Evolutionary conservation across 2,329 filamentous ascomycete genomes (phyloP).

Genomic region (Camillea tinctor): DNA sequence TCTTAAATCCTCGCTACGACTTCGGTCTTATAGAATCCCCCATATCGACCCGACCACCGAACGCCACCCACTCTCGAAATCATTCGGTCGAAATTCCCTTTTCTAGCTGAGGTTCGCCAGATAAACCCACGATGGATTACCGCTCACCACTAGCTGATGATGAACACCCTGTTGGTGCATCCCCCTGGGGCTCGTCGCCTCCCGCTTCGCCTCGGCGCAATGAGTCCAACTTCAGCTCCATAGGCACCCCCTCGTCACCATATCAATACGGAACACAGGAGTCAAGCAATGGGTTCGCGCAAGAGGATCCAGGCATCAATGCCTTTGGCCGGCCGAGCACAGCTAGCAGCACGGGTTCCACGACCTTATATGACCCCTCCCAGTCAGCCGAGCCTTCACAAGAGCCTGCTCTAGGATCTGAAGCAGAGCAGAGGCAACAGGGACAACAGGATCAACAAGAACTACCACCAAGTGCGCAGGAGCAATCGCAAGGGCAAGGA

Average conservation of each 20-base stretch:
- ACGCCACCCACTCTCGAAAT: slow-evolving; percentile 7
- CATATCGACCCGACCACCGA: neutral
- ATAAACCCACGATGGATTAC: slow-evolving; percentile 54
- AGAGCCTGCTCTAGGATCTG: slow-evolving; percentile 25
- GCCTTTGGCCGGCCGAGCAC: slow-evolving; percentile 47
- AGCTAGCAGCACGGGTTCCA: slow-evolving; percentile 45
- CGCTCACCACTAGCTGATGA: slow-evolving; percentile 54
- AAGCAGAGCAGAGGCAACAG: slow-evolving; percentile 23
- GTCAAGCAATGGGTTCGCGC: slow-evolving; percentile 43
- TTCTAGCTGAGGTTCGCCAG: neutral
- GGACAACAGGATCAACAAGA: slow-evolving; percentile 16
- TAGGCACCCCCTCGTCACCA: slow-evolving; percentile 38
- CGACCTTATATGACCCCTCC: slow-evolving; percentile 38
- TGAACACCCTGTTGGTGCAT: slow-evolving; percentile 51
- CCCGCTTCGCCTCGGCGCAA: slow-evolving; percentile 49
- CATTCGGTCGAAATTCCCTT: slow-evolving; percentile 4
- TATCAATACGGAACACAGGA: slow-evolving; percentile 43
- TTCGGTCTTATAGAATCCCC: neutral
- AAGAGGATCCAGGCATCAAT: slow-evolving; percentile 37
- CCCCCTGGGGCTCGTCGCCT: slow-evolving; percentile 57
- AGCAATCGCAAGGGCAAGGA: slow-evolving; percentile 24
- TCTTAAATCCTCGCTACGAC: neutral
- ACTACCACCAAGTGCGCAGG: slow-evolving; percentile 13
- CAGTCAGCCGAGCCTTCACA: slow-evolving; percentile 31
- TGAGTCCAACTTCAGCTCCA: slow-evolving; percentile 41